Percentiles rank a stretch among this genome's conserved stretches.
Conservation (phyloP, 2,329 filamentous ascomycete genomes). For the Aspergillus spinulosporus region DNA sequence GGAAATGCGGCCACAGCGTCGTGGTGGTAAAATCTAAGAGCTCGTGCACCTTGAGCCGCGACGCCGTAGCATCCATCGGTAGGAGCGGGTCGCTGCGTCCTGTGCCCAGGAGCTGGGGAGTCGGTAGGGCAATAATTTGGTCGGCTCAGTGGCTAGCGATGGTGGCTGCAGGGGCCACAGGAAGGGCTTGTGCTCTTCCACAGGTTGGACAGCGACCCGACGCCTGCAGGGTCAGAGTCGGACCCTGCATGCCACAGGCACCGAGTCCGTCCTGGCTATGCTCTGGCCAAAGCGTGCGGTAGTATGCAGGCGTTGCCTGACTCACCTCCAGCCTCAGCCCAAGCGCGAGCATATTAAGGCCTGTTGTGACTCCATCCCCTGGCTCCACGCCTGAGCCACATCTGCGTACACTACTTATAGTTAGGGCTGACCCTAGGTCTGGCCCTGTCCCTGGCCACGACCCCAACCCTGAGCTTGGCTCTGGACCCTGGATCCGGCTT, state of each 20-base stretch:
- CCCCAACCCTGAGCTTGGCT: no score
- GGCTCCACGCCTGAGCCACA: neutral
- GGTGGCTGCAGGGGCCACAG: neutral
- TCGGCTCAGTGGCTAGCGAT: neutral
- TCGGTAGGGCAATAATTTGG: neutral
- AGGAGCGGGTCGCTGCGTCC: constrained; percentile 5
- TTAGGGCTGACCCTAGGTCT: neutral
- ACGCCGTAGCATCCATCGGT: neutral
- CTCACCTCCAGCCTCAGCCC: neutral
- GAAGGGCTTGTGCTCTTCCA: neutral
- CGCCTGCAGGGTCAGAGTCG: no score
- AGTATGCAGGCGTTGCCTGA: neutral
- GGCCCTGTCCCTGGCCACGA: neutral
- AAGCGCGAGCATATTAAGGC: neutral
- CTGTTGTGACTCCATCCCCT: neutral
- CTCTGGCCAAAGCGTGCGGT: neutral
- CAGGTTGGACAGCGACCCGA: neutral
- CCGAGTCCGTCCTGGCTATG: neutral
- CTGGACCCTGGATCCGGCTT: neutral
- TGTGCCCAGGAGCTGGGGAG: neutral
- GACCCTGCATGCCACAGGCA: no score
- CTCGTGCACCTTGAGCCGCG: constrained; percentile 5
- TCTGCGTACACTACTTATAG: neutral
- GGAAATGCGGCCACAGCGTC: constrained; percentile 6
- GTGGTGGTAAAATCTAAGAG: constrained; percentile 5